phyloP scores from a whole-genome alignment of 176 grass and related monocot species.

The Oryza rufipogon region DNA sequence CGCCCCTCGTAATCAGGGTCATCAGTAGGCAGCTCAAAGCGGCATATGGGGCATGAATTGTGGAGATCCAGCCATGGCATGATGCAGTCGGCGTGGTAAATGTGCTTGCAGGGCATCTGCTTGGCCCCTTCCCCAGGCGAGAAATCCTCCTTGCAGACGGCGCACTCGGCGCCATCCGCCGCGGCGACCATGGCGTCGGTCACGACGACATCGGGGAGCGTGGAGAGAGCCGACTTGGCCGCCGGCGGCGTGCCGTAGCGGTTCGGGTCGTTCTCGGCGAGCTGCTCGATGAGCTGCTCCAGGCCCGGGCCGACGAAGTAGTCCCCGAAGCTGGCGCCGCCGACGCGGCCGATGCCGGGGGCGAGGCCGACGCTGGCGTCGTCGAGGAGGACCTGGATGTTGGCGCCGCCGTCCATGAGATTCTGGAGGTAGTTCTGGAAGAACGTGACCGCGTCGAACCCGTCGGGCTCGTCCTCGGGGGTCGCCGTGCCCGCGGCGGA shows the following conservation, averaged over 20 bases:
- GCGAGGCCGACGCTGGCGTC: conserved; percentile 52
- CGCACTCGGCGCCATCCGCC: conserved; percentile 70
- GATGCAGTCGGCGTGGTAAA: conserved; percentile 85
- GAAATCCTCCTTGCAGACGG: conserved; percentile 90
- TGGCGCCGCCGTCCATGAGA: conserved; percentile 68
- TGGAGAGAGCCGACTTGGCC: conserved; percentile 56
- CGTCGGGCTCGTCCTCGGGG: conserved; percentile 61
- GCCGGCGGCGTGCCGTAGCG: conserved; percentile 91
- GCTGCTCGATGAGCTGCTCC: conserved; percentile 94
- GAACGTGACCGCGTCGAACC: conserved; percentile 64
- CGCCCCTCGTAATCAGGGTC: conserved; percentile 78
- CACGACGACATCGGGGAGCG: conserved; percentile 69
- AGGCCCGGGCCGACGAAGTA: conserved; percentile 89
- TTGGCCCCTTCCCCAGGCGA: conserved; percentile 78
- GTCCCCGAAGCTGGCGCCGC: conserved; percentile 82
- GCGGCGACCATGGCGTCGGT: conserved; percentile 57
- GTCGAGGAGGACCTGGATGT: conserved; percentile 82
- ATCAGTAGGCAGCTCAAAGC: conserved; percentile 90
- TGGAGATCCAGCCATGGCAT: conserved; percentile 93
- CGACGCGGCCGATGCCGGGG: conserved; percentile 48
- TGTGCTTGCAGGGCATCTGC: conserved; percentile 95
- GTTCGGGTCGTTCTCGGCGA: conserved; percentile 93
- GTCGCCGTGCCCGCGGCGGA: conserved; percentile 42
- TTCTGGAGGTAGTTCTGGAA: conserved; percentile 76
- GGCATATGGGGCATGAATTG: conserved; percentile 96